A percentile compares a stretch with the other conserved stretches of the same genome.
Conservation (phyloP, 192 early-diverging fungal species). For the Coemansia umbellata region DNA sequence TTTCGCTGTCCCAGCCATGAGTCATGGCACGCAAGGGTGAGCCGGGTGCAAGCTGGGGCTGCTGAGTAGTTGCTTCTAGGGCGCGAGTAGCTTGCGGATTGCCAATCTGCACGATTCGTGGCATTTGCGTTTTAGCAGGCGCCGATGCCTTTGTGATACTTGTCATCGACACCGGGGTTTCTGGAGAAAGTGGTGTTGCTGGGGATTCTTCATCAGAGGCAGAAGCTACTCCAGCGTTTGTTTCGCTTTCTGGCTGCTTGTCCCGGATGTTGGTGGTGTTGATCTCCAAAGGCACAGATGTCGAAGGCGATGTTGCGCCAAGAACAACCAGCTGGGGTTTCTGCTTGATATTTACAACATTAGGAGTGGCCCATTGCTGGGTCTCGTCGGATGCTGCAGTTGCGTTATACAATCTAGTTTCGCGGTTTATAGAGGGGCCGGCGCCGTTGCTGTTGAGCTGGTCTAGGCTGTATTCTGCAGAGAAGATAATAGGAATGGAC, state of each 20-base stretch:
- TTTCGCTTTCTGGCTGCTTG: neutral
- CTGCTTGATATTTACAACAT: conserved; percentile 33
- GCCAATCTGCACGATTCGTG: conserved; percentile 35
- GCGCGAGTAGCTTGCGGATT: conserved; percentile 15
- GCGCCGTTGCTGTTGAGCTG: conserved; percentile 6
- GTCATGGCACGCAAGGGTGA: conserved; percentile 18
- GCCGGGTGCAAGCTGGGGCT: conserved; percentile 4
- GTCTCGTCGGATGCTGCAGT: conserved; percentile 14
- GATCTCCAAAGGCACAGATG: conserved; percentile 5
- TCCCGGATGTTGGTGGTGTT: conserved; percentile 6
- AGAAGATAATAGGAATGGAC: conserved; percentile 42
- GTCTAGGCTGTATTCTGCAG: conserved; percentile 11
- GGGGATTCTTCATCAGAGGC: conserved; percentile 2
- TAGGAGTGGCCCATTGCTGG: conserved; percentile 28
- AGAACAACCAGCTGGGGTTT: conserved; percentile 41
- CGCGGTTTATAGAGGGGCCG: conserved; percentile 14
- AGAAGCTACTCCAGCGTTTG: neutral
- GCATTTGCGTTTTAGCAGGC: conserved; percentile 19
- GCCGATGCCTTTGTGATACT: conserved; percentile 12
- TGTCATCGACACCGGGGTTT: conserved; percentile 10
- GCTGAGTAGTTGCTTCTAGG: conserved; percentile 1
- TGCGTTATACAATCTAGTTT: conserved; percentile 25
- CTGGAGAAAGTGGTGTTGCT: conserved; percentile 18
- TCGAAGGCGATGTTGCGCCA: neutral
- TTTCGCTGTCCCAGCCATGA: conserved; percentile 39